Evolutionary conservation across 805 yeast species (phyloP).

Genomic region (Yarrowia osloensis): DNA sequence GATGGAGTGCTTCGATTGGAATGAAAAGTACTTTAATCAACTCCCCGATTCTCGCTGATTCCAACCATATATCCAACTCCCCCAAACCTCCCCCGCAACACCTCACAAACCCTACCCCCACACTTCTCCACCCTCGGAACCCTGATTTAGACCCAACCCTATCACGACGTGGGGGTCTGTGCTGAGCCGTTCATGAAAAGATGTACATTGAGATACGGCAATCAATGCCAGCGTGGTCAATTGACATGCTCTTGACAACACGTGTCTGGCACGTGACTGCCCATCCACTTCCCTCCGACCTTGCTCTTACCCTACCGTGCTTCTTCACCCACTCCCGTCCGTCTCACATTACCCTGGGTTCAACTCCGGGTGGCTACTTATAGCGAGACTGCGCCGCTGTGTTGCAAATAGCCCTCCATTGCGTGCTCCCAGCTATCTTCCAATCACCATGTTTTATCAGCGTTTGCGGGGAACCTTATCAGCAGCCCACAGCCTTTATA

Average conservation of each 20-base stretch:
- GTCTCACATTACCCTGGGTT: neutral
- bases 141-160: neutral
- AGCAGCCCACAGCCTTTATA: neutral
- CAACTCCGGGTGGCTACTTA: neutral
- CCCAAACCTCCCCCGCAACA: neutral
- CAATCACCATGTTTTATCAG: conserved; percentile 26
- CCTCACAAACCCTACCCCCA: neutral
- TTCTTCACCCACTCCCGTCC: neutral
- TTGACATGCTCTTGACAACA: too few relatives aligned
- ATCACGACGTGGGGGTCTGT: neutral
- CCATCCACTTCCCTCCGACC: too few relatives aligned
- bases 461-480: conserved; percentile 29
- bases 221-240: too few relatives aligned
- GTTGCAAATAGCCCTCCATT: neutral
- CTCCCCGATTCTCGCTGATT: neutral
- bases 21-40: neutral
- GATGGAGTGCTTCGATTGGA: too few relatives aligned
- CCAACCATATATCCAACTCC: neutral
- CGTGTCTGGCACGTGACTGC: too few relatives aligned
- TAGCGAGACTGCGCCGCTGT: neutral
- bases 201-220: too few relatives aligned
- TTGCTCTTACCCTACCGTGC: neutral
- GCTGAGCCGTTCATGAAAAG: neutral
- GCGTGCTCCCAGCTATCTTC: conserved; percentile 26
- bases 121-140: neutral